These are phyloP conservation scores for Eucalyptus cloeziana DNA, from an alignment of 345 rosid genomes.

Conservation along the genomic window DNA sequence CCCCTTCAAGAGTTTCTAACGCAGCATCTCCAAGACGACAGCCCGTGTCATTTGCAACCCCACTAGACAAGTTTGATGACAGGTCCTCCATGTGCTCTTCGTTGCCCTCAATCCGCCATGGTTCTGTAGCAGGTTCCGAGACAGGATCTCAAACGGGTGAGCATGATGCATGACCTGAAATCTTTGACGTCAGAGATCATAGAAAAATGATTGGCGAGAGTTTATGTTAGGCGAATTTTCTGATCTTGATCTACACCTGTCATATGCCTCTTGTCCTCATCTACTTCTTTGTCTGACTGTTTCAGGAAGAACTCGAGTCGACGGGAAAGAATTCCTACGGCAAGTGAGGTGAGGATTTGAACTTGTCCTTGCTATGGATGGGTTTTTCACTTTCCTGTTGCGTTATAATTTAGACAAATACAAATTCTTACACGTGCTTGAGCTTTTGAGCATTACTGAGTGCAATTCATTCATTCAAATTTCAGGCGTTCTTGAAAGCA, in stretches of 20 bases:
- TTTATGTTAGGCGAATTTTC: background rate
- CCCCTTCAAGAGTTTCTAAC: conserved; percentile 68
- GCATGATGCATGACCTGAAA: background rate
- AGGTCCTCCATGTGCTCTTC: conserved; percentile 51
- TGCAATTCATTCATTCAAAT: background rate
- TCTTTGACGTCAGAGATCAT: background rate
- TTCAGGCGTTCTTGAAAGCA: background rate
- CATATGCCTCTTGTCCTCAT: background rate
- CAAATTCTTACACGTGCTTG: background rate
- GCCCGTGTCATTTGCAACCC: conserved; percentile 60
- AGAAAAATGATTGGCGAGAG: background rate
- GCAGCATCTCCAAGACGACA: conserved; percentile 67
- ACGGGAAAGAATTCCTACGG: conserved; percentile 92
- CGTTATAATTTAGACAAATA: background rate
- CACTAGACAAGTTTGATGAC: conserved; percentile 60
- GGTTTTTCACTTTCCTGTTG: background rate
- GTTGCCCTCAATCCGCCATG: conserved; percentile 1
- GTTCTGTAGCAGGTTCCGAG: conserved; percentile 42
- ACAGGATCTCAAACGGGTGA: conserved; percentile 57
- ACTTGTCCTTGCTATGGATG: background rate
- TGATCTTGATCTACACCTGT: background rate
- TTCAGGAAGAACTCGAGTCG: conserved; percentile 73
- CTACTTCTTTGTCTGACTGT: background rate
- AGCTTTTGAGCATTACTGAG: background rate
- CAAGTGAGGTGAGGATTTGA: conserved; percentile 66